Conservation (phyloP, 2,329 filamentous ascomycete genomes). For the Arthrobotrys iridis region DNA sequence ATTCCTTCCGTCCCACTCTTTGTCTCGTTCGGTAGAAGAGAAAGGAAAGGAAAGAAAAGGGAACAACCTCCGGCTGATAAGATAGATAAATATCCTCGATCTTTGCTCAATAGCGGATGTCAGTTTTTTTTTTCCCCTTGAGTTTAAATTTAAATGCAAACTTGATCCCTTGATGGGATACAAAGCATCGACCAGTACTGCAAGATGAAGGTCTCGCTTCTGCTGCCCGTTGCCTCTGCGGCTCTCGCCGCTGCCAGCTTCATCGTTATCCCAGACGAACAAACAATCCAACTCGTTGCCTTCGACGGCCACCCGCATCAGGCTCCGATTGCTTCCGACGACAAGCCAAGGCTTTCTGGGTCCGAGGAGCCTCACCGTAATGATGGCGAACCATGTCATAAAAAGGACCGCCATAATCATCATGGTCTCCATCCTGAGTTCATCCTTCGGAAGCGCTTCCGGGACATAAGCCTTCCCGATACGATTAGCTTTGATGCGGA, state of each 20-base stretch:
- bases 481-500: background rate
- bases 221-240: slow-evolving; percentile 41
- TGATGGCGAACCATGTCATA: slow-evolving; percentile 1
- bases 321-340: slow-evolving; percentile 42
- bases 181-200: background rate
- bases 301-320: slow-evolving; percentile 29
- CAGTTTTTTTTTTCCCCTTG: no score
- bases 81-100: slow-evolving; percentile 14
- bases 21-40: no score
- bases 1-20: background rate
- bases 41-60: no score
- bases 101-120: background rate
- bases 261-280: slow-evolving; percentile 44
- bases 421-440: slow-evolving; percentile 23
- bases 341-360: no score
- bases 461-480: background rate
- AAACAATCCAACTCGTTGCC: slow-evolving; percentile 16
- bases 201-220: slow-evolving; percentile 53
- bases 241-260: slow-evolving; percentile 35
- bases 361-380: no score
- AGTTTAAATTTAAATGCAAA: background rate
- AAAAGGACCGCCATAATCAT: background rate
- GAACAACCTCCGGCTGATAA: background rate
- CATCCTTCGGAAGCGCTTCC: slow-evolving; percentile 21
- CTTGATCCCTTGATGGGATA: background rate